Percentiles rank a stretch among this genome's conserved stretches.
Evolutionary conservation across 2,329 filamentous ascomycete genomes (phyloP).

Genomic region (Mariannaea elegans): DNA sequence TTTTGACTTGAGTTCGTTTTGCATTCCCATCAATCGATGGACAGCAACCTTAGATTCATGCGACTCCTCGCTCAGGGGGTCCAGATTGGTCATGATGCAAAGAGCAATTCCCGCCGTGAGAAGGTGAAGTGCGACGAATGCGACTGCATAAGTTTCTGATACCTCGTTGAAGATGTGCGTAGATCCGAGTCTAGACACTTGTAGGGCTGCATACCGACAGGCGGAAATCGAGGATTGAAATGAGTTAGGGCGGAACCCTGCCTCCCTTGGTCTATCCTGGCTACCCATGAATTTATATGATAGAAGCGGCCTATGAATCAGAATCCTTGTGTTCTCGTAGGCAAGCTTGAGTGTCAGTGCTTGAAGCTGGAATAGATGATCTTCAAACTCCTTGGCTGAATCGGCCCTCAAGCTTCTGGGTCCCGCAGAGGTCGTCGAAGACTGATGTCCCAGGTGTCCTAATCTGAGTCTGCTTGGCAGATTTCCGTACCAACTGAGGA

Average conservation of each 20-base stretch:
- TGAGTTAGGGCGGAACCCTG: neutral
- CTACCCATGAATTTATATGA: slow-evolving; percentile 8
- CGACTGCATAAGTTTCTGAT: slow-evolving; percentile 35
- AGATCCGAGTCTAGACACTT: slow-evolving; percentile 29
- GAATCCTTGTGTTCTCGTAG: slow-evolving; percentile 45
- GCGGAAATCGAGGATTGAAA: slow-evolving; percentile 23
- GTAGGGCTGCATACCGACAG: slow-evolving; percentile 36
- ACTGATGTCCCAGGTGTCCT: neutral
- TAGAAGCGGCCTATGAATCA: slow-evolving; percentile 37
- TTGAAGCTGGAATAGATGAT: slow-evolving; percentile 42
- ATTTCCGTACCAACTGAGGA: slow-evolving; percentile 3
- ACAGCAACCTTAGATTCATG: slow-evolving; percentile 33
- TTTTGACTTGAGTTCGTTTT: slow-evolving; percentile 26
- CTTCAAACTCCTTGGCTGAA: slow-evolving; percentile 8
- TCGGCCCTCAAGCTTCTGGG: neutral
- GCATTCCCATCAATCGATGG: slow-evolving; percentile 36
- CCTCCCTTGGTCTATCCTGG: neutral
- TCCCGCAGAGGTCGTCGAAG: no score
- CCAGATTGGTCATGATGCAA: slow-evolving; percentile 32
- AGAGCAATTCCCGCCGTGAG: slow-evolving; percentile 38
- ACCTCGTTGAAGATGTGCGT: slow-evolving; percentile 23
- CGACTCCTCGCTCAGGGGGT: slow-evolving; percentile 32
- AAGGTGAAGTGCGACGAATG: slow-evolving; percentile 37
- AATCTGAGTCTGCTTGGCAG: slow-evolving; percentile 6
- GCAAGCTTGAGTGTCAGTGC: slow-evolving; percentile 44